A percentile compares a stretch with the other conserved stretches of the same genome.
Conservation (phyloP, 345 rosid species). For the Diplotaxis tenuifolia region DNA sequence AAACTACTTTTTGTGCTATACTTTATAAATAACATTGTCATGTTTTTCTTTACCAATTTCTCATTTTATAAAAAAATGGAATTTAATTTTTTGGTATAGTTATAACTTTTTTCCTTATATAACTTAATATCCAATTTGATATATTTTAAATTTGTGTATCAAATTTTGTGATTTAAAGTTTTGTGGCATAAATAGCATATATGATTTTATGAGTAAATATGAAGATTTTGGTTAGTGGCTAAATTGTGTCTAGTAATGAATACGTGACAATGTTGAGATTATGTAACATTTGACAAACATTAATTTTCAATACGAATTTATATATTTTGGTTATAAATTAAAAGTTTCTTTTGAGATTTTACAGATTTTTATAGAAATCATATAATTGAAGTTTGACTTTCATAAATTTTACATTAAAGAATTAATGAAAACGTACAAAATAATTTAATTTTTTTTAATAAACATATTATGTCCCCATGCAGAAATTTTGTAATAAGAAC, state of each 20-base stretch:
- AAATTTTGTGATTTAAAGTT: background rate
- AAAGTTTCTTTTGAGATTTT: background rate
- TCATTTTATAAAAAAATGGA: background rate
- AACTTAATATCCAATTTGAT: background rate
- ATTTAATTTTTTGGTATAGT: background rate
- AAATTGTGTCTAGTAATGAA: too few relatives aligned
- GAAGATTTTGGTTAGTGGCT: too few relatives aligned
- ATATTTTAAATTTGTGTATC: too few relatives aligned
- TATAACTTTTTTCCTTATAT: background rate
- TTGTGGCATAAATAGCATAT: background rate
- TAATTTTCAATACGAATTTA: background rate
- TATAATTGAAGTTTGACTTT: background rate
- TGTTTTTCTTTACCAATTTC: background rate
- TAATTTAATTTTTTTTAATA: too few relatives aligned
- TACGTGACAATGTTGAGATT: constrained; percentile 2
- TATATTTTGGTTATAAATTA: background rate
- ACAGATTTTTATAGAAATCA: background rate
- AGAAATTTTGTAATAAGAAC: background rate
- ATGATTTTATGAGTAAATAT: too few relatives aligned
- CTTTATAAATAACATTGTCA: background rate
- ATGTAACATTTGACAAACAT: background rate
- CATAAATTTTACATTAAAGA: background rate
- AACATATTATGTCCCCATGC: background rate
- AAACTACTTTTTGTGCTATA: background rate
- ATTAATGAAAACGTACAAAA: background rate